Base-by-base conservation (phyloP, 2,329 filamentous ascomycete species). In the Stemphylium beticola region DNA sequence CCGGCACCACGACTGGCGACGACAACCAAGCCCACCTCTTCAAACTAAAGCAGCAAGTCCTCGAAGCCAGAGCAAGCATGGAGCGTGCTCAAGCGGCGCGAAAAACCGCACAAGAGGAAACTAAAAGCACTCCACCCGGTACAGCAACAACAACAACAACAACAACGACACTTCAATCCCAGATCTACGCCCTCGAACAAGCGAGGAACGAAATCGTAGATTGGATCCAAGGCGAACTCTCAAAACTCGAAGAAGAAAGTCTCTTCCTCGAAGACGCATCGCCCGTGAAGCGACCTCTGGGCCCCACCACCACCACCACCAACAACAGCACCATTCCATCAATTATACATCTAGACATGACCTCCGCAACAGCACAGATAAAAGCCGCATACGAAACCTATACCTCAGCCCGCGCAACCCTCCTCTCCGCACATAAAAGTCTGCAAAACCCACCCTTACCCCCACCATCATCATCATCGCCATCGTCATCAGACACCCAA, bases 191-290 rank as follows among this genome's bases (percentile, higher is more conserved):
- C 4, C 67, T 83, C 22, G 72, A 78, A 45, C 68, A 69, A 33
- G 81, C 79, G 11, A 75, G 80, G 39, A 75, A 82, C 53, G 79
- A 81, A 54, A 68, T 83, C 38, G 75, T 82, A 4, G 72, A 77
- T 39, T 83, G 81, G 81, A 75, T 83, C 6, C 81, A 83, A 61
- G 74, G 76, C 36, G 80, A 81, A 38, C 61, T 83, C 40, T 72
- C 77, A 15, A 78, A 76, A 58, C 60, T 78, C 55, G 68, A 71
- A 32, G 74, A 76, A 56, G 72, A 76, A 18, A 71, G 67, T 2
- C 62, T 71, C 1, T 68, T 73, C 10, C 59, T 73, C 4, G 73
- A 75, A 45, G 67, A 74, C 54, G 63, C 67, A 9, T 74, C 69
- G 2, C 71, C 71, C 2, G 55, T 72, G 41, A 73, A 74, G 39